Conservation (phyloP, 2,329 filamentous ascomycete genomes). For the Aspergillus brasiliensis region DNA sequence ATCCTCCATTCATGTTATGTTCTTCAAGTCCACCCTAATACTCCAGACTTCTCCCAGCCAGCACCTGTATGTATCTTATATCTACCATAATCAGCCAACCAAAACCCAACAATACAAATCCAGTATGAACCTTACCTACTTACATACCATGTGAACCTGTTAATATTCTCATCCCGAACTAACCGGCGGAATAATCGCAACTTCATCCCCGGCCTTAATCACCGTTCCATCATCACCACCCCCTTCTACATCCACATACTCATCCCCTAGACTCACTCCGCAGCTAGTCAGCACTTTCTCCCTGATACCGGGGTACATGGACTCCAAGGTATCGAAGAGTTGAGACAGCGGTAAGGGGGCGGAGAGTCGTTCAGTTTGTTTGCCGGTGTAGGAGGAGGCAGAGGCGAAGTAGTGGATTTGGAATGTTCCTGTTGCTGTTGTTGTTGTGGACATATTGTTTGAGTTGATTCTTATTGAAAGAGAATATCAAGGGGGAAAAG, state of each 20-base stretch:
- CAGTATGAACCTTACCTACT: neutral
- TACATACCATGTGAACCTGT: neutral
- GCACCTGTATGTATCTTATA: neutral
- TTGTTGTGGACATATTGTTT: neutral
- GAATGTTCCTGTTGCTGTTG: slow-evolving; percentile 31
- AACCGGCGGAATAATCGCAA: slow-evolving; percentile 51
- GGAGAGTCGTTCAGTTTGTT: slow-evolving; percentile 42
- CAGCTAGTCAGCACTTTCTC: slow-evolving; percentile 43
- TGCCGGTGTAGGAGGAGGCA: slow-evolving; percentile 45
- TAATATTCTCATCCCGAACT: slow-evolving; percentile 44
- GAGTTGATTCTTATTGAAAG: neutral
- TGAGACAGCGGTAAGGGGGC: slow-evolving; percentile 43
- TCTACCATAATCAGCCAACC: neutral
- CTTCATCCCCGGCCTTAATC: slow-evolving; percentile 44
- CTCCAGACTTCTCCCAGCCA: neutral
- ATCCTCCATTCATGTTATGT: neutral
- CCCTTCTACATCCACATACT: slow-evolving; percentile 46
- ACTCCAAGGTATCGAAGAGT: slow-evolving; percentile 43
- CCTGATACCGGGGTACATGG: slow-evolving; percentile 44
- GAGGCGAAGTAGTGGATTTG: slow-evolving; percentile 51
- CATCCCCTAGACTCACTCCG: slow-evolving; percentile 45
- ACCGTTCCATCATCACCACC: slow-evolving; percentile 23
- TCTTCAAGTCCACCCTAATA: neutral
- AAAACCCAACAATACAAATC: neutral
- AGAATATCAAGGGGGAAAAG: neutral